Percentiles rank a stretch among this genome's conserved stretches.
Conservation (phyloP, 208 protist genomes). For the Crithidia bombi region DNA sequence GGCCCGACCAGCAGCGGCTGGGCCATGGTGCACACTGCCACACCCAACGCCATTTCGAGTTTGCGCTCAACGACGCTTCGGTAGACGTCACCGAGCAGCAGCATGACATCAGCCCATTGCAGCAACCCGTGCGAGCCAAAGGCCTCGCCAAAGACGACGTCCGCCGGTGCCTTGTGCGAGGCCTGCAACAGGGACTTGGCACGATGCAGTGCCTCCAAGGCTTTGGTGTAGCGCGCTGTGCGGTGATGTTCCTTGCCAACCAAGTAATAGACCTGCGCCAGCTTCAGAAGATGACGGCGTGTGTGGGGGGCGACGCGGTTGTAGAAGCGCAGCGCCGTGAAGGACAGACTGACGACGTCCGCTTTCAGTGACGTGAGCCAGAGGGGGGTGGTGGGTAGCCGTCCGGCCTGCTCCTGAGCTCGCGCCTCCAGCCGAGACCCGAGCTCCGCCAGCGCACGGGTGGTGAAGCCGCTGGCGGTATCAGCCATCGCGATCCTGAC, state of each 20-base stretch:
- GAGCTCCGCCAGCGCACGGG: conserved; percentile 57
- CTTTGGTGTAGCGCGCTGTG: conserved; percentile 80
- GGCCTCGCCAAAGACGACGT: conserved; percentile 50
- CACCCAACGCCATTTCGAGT: conserved; percentile 24
- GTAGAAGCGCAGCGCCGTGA: conserved; percentile 78
- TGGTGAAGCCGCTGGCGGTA: conserved; percentile 52
- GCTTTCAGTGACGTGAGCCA: conserved; percentile 64
- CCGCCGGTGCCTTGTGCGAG: conserved; percentile 41
- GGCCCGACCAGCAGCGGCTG: conserved; percentile 62
- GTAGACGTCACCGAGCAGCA: conserved; percentile 65
- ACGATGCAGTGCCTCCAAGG: conserved; percentile 76
- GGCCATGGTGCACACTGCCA: conserved; percentile 15
- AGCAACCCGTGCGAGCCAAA: conserved; percentile 42
- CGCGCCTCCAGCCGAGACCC: conserved; percentile 45
- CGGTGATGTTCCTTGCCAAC: conserved; percentile 64
- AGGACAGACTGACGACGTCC: conserved; percentile 71
- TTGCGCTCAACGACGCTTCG: conserved; percentile 60
- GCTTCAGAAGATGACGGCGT: conserved; percentile 58
- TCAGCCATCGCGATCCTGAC: conserved; percentile 74
- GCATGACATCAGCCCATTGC: conserved; percentile 44
- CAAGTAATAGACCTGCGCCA: conserved; percentile 73
- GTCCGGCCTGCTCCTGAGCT: conserved; percentile 24
- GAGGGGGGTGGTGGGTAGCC: conserved; percentile 43
- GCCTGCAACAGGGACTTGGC: conserved; percentile 63
- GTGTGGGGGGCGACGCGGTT: conserved; percentile 49